Conservation (phyloP, 2,329 filamentous ascomycete species). For the Epichloe typhina region DNA sequence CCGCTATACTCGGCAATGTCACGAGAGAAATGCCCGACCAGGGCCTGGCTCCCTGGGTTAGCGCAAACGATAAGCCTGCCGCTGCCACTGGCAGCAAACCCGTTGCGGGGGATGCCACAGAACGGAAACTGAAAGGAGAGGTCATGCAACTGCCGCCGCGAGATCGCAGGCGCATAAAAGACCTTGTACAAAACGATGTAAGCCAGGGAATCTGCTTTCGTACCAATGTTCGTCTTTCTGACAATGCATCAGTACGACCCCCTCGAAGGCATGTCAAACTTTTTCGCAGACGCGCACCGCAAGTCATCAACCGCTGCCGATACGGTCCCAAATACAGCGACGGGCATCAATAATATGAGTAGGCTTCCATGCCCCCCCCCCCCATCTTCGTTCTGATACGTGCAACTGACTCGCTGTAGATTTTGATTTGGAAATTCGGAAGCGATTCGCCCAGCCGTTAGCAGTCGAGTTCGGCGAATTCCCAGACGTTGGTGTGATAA, state of each 20-base stretch:
- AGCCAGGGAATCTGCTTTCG: not conserved
- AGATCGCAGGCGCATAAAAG: conserved; percentile 54
- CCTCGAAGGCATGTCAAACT: conserved; percentile 36
- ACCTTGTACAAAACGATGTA: conserved; percentile 48
- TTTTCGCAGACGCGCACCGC: conserved; percentile 38
- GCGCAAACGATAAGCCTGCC: conserved; percentile 54
- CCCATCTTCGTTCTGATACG: not conserved
- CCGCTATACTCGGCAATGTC: conserved; percentile 55
- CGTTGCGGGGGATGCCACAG: conserved; percentile 48
- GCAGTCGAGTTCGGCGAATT: conserved; percentile 58
- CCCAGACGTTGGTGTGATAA: conserved; percentile 49
- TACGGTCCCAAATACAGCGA: conserved; percentile 51
- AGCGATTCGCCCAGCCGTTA: conserved; percentile 49
- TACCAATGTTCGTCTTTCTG: not conserved
- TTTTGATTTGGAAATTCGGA: conserved; percentile 53
- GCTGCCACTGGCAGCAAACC: conserved; percentile 45
- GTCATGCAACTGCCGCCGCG: conserved; percentile 58
- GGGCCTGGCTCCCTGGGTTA: conserved; percentile 58
- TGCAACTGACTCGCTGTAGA: conserved; percentile 27
- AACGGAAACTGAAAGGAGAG: conserved; percentile 52
- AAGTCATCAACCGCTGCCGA: conserved; percentile 38
- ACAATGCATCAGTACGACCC: conserved; percentile 35
- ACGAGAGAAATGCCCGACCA: conserved; percentile 55
- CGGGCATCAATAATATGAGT: conserved; percentile 72
- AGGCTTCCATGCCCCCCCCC: conserved; percentile 22